These are phyloP conservation scores for Chlamydomonas reinhardtii DNA, from an alignment of 163 green algal species.

Conservation along the genomic window DNA sequence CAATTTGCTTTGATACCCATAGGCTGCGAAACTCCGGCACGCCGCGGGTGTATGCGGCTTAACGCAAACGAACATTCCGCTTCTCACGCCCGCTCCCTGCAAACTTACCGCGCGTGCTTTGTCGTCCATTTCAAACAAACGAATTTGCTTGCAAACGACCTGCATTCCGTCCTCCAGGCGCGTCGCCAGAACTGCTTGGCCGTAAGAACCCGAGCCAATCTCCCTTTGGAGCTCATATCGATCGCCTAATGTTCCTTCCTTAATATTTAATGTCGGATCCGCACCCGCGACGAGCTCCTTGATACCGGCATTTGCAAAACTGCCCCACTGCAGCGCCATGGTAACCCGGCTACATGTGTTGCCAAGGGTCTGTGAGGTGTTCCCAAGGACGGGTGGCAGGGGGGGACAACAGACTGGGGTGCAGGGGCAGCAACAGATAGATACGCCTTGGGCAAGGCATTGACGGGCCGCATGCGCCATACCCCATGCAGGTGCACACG, in stretches of 20 bases:
- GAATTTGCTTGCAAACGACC: constrained; percentile 69
- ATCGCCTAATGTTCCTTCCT: neutral
- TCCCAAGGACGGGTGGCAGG: no score
- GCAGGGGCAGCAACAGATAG: no score
- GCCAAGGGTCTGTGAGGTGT: no score
- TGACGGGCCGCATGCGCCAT: no score
- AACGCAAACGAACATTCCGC: neutral
- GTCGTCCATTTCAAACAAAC: constrained; percentile 53
- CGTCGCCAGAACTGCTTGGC: constrained; percentile 17
- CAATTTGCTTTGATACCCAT: neutral
- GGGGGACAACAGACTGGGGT: no score
- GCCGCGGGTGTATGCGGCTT: neutral
- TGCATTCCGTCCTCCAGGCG: constrained; percentile 45
- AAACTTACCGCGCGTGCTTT: constrained; percentile 37
- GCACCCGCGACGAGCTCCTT: constrained; percentile 14
- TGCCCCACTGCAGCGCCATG: no score
- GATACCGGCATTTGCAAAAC: constrained; percentile 1
- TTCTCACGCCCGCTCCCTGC: neutral
- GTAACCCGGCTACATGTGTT: no score
- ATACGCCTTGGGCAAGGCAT: no score
- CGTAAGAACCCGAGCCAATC: neutral
- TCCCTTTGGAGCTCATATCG: neutral
- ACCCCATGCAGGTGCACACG: no score
- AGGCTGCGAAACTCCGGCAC: neutral
- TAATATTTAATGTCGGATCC: constrained; percentile 28